Evolutionary conservation across 208 protist species (phyloP), one percentile per base, ranked within the genome.

Genomic region (Acanthamoeba sp.): DNA sequence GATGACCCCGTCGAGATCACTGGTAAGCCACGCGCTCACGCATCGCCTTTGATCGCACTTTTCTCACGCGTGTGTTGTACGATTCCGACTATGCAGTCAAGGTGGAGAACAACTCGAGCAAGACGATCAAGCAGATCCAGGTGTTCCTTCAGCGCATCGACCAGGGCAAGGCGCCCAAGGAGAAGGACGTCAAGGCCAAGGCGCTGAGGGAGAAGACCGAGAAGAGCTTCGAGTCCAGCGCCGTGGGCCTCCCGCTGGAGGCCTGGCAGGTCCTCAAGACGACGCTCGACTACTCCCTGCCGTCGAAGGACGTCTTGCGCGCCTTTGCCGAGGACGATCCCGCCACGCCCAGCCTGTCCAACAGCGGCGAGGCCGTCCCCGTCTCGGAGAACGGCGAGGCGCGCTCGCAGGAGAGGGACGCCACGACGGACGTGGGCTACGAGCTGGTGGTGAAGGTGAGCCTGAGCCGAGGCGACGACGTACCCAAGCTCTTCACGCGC

Each of bases 41-140:
- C 69, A 0, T 55, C 48, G 48, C 48, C 0, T 10, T 52, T 52
- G 1, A 22, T 55, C 22, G 22, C 14, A 27, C n/a, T 6, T n/a
- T 6, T 29, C 22, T 64, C 0, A 64, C 22, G 14, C 55, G 55
- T n/a, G 57, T 32, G 14, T 64, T 24, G 22, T 62, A n/a, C 22
- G 55, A 62, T 71, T 20, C 0, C 32, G 32, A 18, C 24, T 20
- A 24, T 78, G 69, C 69, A 78, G 69, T 78, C 36, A 78, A 78
- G 69, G 29, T 78, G 29, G 69, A 78, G 69, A 78, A 78, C 69
- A 78, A 78, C 69, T 78, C 69, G 36, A 78, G 69, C 69, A 78
- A 78, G 36, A 78, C 69, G 16, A 78, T 78, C 69, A 78, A 78
- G 34, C 69, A 78, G 69, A 78, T 78, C 10, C 69, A 78, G 69